Conservation (phyloP, 176 grass and related monocot genomes). For the Aegilops tauschii region DNA sequence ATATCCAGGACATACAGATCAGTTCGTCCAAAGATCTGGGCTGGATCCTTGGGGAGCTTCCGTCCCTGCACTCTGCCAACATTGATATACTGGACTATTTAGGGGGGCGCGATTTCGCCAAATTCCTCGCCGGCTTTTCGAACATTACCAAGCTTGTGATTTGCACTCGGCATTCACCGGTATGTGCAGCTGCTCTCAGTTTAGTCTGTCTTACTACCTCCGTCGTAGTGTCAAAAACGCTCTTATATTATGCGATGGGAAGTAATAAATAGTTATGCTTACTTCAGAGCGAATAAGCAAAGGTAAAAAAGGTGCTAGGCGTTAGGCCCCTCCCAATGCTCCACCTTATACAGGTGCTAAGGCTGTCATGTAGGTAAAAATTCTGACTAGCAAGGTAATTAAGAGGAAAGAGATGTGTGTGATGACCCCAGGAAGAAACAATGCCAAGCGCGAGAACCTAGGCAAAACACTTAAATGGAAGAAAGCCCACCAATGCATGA, state of each 20-base stretch:
- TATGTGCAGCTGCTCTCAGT: neutral
- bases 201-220: neutral
- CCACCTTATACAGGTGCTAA: too few relatives aligned
- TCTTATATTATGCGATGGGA: too few relatives aligned
- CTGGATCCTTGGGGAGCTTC: slow-evolving; percentile 11
- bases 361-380: too few relatives aligned
- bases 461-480: too few relatives aligned
- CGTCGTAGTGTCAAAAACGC: too few relatives aligned
- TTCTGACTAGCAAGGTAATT: too few relatives aligned
- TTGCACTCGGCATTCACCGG: neutral
- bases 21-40: slow-evolving; percentile 1
- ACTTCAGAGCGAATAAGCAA: neutral
- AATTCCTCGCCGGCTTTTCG: neutral
- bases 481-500: too few relatives aligned
- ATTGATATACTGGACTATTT: slow-evolving; percentile 25
- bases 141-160: neutral
- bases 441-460: too few relatives aligned
- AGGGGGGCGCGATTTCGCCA: neutral
- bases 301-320: too few relatives aligned
- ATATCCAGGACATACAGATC: neutral
- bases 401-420: too few relatives aligned
- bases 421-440: too few relatives aligned
- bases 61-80: neutral
- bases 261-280: neutral
- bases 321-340: too few relatives aligned